Percentiles rank a stretch among this genome's conserved stretches.
Evolutionary conservation across 2,329 filamentous ascomycete species (phyloP).

Genomic region (Alternaria burnsii): DNA sequence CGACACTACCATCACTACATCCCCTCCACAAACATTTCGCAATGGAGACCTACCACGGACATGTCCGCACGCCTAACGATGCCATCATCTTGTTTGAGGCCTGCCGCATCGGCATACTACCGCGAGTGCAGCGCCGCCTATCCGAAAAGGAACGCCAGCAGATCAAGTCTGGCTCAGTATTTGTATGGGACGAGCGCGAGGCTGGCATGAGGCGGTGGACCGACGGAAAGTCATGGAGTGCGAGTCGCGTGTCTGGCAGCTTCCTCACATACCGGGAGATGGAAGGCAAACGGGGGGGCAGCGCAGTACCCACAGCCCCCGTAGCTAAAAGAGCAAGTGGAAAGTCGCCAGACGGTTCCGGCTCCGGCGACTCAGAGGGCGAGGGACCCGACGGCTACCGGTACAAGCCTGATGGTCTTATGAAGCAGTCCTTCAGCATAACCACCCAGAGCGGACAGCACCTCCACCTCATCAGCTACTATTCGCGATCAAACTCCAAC

Average conservation of each 20-base stretch:
- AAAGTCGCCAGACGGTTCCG: conserved; percentile 84
- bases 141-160: conserved; percentile 98
- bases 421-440: conserved; percentile 99
- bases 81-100: conserved; percentile 99
- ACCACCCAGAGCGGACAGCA: conserved; percentile 90
- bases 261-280: conserved; percentile 98
- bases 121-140: conserved; percentile 88
- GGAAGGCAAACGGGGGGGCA: conserved; percentile 94
- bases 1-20: background rate
- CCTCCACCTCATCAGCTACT: conserved; percentile 97
- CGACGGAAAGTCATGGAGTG: conserved; percentile 98
- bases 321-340: conserved; percentile 56
- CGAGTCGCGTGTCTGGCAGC: conserved; percentile 94
- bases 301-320: conserved; percentile 62
- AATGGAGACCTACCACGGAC: conserved; percentile 98
- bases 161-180: conserved; percentile 95
- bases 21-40: conserved; percentile 4
- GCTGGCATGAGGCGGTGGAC: conserved; percentile 99
- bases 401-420: conserved; percentile 86
- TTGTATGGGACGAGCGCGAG: conserved; percentile 99
- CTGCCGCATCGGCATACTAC: conserved; percentile 86
- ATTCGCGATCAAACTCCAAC: conserved; percentile 78
- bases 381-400: conserved; percentile 61
- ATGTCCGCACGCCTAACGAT: conserved; percentile 93
- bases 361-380: conserved; percentile 83